A percentile compares a stretch with the other conserved stretches of the same genome.
These are phyloP conservation scores for Vitis rupestris DNA, from an alignment of 164 flowering plant species.

Conservation along the genomic window DNA sequence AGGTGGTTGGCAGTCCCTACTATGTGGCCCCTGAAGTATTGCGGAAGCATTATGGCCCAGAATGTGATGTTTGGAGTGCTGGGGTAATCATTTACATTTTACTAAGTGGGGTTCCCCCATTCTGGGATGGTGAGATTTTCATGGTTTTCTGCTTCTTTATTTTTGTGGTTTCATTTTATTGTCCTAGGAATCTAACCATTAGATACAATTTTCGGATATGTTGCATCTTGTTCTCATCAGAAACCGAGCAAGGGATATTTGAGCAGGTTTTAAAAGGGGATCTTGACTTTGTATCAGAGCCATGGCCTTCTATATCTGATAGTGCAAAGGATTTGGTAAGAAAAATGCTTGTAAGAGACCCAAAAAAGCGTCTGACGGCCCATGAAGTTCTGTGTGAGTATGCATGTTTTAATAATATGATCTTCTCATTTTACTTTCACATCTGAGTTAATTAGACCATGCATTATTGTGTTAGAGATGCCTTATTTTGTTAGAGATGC, in stretches of 20 bases:
- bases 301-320: conserved; percentile 80
- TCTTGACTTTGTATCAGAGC: conserved; percentile 74
- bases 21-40: conserved; percentile 83
- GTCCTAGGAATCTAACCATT: not conserved
- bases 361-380: conserved; percentile 67
- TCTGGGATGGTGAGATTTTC: conserved; percentile 68
- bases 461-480: not conserved
- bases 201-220: conserved; percentile 8
- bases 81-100: conserved; percentile 76
- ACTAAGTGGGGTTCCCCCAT: conserved; percentile 82
- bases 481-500: too few species aligned
- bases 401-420: not conserved
- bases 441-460: not conserved
- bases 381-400: conserved; percentile 79
- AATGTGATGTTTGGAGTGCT: conserved; percentile 83
- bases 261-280: conserved; percentile 79
- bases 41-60: conserved; percentile 61
- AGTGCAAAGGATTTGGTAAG: conserved; percentile 73
- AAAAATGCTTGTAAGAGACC: conserved; percentile 74
- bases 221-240: conserved; percentile 30
- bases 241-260: conserved; percentile 79
- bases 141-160: not conserved
- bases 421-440: not conserved
- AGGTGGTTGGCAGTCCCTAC: conserved; percentile 83
- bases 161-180: conserved; percentile 6